These are phyloP conservation scores for Phytophthora fragariaefolia DNA, from an alignment of 352 stramenopile species.

Conservation along the genomic window DNA sequence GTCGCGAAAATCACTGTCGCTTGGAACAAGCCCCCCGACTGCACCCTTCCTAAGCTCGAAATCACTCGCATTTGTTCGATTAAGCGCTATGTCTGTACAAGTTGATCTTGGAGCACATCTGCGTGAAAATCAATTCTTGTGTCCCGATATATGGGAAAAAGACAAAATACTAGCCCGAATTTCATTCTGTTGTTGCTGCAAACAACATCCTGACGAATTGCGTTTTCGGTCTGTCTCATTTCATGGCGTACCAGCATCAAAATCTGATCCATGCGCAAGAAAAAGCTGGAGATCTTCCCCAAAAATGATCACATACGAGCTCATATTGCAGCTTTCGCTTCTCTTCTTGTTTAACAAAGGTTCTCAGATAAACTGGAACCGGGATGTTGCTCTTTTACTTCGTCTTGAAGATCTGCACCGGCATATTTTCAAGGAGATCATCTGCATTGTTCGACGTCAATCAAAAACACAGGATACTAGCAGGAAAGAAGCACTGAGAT, in stretches of 20 bases:
- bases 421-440: constrained; percentile 46
- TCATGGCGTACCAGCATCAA: not conserved
- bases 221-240: not conserved
- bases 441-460: constrained; percentile 17
- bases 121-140: constrained; percentile 30
- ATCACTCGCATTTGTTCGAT: constrained; percentile 37
- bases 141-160: constrained; percentile 24
- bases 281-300: constrained; percentile 22
- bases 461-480: constrained; percentile 10
- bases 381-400: constrained; percentile 55
- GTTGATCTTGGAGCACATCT: constrained; percentile 35
- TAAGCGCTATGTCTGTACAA: constrained; percentile 44
- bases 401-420: constrained; percentile 57
- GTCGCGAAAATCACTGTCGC: constrained; percentile 29
- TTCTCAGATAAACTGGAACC: constrained; percentile 46
- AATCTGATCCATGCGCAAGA: constrained; percentile 1
- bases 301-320: constrained; percentile 44
- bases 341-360: constrained; percentile 46
- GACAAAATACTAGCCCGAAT: constrained; percentile 10
- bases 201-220: not conserved
- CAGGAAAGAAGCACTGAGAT: constrained; percentile 19
- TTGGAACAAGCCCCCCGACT: constrained; percentile 1
- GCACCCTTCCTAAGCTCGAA: constrained; percentile 12
- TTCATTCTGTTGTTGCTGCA: constrained; percentile 20
- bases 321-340: constrained; percentile 51